phyloP scores from a whole-genome alignment of 208 protist species.

The Herpetomonas tarakana region DNA sequence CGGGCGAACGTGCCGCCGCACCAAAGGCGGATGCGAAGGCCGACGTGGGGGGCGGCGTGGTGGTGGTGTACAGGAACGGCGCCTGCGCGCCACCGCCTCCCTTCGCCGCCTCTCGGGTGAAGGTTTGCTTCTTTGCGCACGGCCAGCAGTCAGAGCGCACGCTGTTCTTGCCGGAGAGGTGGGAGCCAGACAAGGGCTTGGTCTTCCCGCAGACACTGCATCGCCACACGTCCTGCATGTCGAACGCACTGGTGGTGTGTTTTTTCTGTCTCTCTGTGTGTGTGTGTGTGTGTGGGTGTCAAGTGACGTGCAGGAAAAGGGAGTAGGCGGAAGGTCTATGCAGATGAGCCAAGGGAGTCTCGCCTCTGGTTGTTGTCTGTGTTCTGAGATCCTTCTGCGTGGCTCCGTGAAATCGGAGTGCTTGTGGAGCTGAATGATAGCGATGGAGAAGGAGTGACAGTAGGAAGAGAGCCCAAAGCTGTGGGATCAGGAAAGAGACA shows the following conservation, averaged over 20 bases:
- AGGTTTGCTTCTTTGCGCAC: conserved; percentile 31
- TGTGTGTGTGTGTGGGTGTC: too few species aligned
- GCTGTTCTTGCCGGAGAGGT: conserved; percentile 33
- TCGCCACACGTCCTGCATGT: conserved; percentile 13
- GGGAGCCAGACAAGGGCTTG: conserved; percentile 29
- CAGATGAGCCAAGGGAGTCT: too few species aligned
- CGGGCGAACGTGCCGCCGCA: neutral
- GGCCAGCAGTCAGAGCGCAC: conserved; percentile 46
- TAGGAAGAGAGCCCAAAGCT: too few species aligned
- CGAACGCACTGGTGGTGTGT: conserved; percentile 1
- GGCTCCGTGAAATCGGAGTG: too few species aligned
- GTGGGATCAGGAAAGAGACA: too few species aligned
- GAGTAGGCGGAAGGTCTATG: too few species aligned
- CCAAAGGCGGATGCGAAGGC: neutral
- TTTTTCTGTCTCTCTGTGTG: neutral
- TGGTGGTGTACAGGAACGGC: neutral
- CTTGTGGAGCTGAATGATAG: too few species aligned
- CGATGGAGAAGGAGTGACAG: too few species aligned
- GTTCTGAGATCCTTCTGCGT: too few species aligned
- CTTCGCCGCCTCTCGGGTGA: conserved; percentile 1
- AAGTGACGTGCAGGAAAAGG: too few species aligned
- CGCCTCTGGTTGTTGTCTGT: too few species aligned
- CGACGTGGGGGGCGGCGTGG: neutral
- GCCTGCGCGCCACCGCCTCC: neutral
- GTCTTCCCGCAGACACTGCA: conserved; percentile 28